Evolutionary conservation across 1,139 yeast genomes (phyloP), one percentile per base, ranked within the genome.

Genomic region (Saccharomyces hybrid): DNA sequence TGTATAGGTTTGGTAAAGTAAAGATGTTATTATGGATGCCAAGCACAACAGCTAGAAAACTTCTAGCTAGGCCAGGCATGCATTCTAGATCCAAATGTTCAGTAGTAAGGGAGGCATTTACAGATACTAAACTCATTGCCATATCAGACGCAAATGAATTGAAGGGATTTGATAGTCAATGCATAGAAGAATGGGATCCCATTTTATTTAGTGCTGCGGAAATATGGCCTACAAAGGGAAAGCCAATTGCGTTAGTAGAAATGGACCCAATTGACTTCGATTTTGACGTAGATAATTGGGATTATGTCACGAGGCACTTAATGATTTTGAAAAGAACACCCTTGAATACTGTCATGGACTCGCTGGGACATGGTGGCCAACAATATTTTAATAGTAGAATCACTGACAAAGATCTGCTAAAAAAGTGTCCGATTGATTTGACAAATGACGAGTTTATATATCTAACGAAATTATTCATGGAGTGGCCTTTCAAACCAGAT

Each of bases 401-500:
- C 0, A 64, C 70, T 1, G 74, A 78, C 2, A 52, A 58, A 7
- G 70, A 68, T 0, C 55, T 84, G 2, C 63, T 81, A 54, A 66
- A 77, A 9, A 79, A 76, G 57, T 64, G 68, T 3, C 80, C 87
- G 0, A 70, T 73, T 20, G 78, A 79, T 2, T 71, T 90, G 55
- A 73, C 81, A 0, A 65, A 74, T 5, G 79, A 78, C 0, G 95
- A 89, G 20, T 75, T 85, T 57, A 57, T 74, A 6, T 62, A 67
- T 5, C 66, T 91, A 7, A 75, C 83, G 3, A 69, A 77, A 4
- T 76, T 73, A 3, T 88, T 85, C 66, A 78, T 76, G 49, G 67
- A 72, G 25, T 91, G 98, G 98, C 95, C 98, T 0, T 91, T 90
- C 74, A 89, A 84, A 69, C 97, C 97, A 0, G 78, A 78, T 50